Base-by-base conservation (phyloP, 352 stramenopile species). In the Halophytophthora polymorphica region DNA sequence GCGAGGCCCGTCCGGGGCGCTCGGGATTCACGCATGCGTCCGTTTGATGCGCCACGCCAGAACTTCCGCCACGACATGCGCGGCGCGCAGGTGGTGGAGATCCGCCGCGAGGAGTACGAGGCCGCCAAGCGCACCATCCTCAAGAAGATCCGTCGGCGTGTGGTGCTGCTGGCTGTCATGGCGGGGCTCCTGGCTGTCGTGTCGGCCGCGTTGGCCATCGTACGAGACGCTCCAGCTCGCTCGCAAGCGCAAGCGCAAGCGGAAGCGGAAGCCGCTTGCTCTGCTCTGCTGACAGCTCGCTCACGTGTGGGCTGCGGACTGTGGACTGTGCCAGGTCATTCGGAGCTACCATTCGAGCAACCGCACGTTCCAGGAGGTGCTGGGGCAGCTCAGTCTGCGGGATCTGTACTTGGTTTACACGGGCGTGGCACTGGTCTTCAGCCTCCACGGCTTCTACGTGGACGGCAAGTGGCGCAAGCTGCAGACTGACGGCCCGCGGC, bases 341-440 rank as follows among this genome's bases (percentile, higher is more conserved):
- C 55, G 48, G 8, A 46, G 53, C 10, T 76, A 73, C n/a, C 66
- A 82, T 42, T 62, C 61, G 18, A 71, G 71, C 17, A 69, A 77
- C 19, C 53, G 64, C 46, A 76, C 84, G 48, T 90, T 85, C 45
- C 56, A 74, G 21, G 50, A 45, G 29, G 43, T 61, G 12, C 60
- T 41, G 1, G 40, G 71, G 0, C 45, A 62, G 2, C 55, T 90
- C 38, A 56, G 61, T 4, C 57, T 90, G 17, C 56, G 54, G 6
- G 69, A 86, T 46, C 53, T 93, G 42, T 93, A 89, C 51, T 89
- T 86, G 36, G 54, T 88, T 19, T 86, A 90, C 41, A 73, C 65
- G 11, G 62, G 50, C 21, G 53, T 63, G 2, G 72, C 73, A 0
- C 15, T 83, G 28, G 21, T 76, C 0, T 86, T 86, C 41, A 77